Percentiles rank a stretch among this genome's conserved stretches.
phyloP scores from a whole-genome alignment of 1,284 basidiomycete genomes.

The Boletus mariae region DNA sequence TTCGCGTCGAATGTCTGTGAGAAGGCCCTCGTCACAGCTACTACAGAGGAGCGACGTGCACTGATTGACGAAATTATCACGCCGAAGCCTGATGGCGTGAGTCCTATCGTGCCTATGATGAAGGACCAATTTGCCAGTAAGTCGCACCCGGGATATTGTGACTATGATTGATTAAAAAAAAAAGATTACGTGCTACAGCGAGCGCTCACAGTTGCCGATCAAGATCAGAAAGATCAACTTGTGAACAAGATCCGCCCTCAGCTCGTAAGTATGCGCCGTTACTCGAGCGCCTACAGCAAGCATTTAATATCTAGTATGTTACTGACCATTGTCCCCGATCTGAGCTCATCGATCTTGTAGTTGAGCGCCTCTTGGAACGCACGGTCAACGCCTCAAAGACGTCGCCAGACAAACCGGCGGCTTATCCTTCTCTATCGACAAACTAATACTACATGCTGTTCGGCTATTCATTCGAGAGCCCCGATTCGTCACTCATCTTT shows the following conservation, averaged over 20 bases:
- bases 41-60: slow-evolving; percentile 56
- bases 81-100: slow-evolving; percentile 57
- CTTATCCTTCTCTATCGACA: slow-evolving; percentile 30
- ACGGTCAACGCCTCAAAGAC: slow-evolving; percentile 27
- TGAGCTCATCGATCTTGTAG: slow-evolving; percentile 34
- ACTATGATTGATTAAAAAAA: slow-evolving; percentile 6
- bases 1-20: slow-evolving; percentile 98
- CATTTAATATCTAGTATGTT: slow-evolving; percentile 74
- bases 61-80: slow-evolving; percentile 83
- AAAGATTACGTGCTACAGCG: slow-evolving; percentile 81
- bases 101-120: slow-evolving; percentile 76
- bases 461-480: slow-evolving; percentile 8
- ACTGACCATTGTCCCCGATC: background rate
- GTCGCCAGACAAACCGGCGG: slow-evolving; percentile 27
- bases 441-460: slow-evolving; percentile 13
- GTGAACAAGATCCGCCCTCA: slow-evolving; percentile 64
- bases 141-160: slow-evolving; percentile 30
- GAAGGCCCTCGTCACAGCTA: slow-evolving; percentile 76
- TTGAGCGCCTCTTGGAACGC: slow-evolving; percentile 64
- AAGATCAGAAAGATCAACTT: slow-evolving; percentile 65
- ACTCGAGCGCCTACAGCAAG: slow-evolving; percentile 71
- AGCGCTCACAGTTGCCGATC: slow-evolving; percentile 66
- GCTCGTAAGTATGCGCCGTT: slow-evolving; percentile 66
- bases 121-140: slow-evolving; percentile 87
- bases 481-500: slow-evolving; percentile 9